Base-by-base conservation (phyloP, 2,329 filamentous ascomycete genomes). In the Fusarium sp. region DNA sequence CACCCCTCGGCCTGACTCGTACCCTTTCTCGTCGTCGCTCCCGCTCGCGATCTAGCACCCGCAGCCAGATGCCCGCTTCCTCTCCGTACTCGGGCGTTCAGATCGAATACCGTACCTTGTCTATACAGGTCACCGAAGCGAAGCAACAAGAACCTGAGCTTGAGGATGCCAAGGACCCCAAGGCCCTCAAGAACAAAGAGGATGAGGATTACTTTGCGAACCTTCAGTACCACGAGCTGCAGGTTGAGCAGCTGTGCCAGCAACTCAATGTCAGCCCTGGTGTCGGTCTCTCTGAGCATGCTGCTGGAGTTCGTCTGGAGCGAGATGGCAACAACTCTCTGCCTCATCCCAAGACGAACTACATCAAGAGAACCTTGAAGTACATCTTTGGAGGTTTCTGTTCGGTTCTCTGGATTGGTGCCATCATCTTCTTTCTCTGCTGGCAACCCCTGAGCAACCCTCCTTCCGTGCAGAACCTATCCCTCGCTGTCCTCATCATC, bases 301-400 rank as follows among this genome's bases (percentile, higher is more conserved):
- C 79, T 7, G 83, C 81, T 4, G 78, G 80, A 6, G 75, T 74
- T 35, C 79, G 84, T 13, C 78, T 85, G 10, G 73, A 81, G 62
- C 82, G 83, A 9, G 83, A 86, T 68, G 85, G 85, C 57, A 79
- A 73, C 54, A 87, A 87, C 66, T 81, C 80, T 0, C 79, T 86
- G 3, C 83, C 85, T 9, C 79, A 80, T 45, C 80, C 81, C 31
- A 84, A 85, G 74, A 82, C 83, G 6, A 86, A 86, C 76, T 85
- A 86, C 73, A 69, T 79, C 66, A 84, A 82, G 70, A 84, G 85
- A 69, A 78, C 85, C 1, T 73, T 85, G 9, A 69, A 75, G 6
- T 87, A 86, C 68, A 69, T 87, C 66, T 87, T 87, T 74, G 85
- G 85, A 38, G 85, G 85, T 52, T 87, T 87, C 76, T 86, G 85